Evolutionary conservation across 2,329 filamentous ascomycete genomes (phyloP), one percentile per base, ranked within the genome.

Genomic region (Calonectria pauciramosa): DNA sequence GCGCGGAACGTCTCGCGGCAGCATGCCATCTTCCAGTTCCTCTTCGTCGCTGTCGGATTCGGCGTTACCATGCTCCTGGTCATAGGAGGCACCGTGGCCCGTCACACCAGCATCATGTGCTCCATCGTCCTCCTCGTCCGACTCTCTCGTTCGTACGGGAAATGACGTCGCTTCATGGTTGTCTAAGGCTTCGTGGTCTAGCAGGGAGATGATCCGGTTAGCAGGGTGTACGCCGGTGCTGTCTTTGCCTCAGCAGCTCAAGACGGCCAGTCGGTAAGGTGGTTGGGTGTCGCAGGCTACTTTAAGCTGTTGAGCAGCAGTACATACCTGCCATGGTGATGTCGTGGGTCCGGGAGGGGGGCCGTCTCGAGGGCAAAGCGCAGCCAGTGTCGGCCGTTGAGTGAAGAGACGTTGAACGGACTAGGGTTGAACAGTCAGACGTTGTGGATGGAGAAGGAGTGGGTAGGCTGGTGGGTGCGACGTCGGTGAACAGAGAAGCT

Each of bases 1-100:
- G 75, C 89, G 89, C 41, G 91, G 91, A 68, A 91, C 83, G 81
- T 93, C 92, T 75, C 92, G 88, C 28, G 88, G 87, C 13, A 93
- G 87, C 88, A 93, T 91, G 70, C 91, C 91, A 36, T 91, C 89
- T 70, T 88, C 83, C 44, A 88, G 82, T 18, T 83, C 83, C 32
- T 82, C 80, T 11, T 81, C 77, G 26, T 83, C 82, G 34, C 76
- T 79, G 13, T 75, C 76, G 56, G 79, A 77, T 20, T 77, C 78
- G 56, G 75, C 67, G 11, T 77, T 72, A 64, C 80, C 79, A 51
- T 74, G 79, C 34, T 72, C 56, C 49, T 78, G 72, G 59, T 80
- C 80, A 70, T 80, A 75, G 32, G 72, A 79, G 67, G 75, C 73
- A 28, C 77, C 75, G 73, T 82, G 76, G 14, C 76, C 77, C 41